Conservation (phyloP, 805 yeast genomes). For the Kazachstania africana region DNA sequence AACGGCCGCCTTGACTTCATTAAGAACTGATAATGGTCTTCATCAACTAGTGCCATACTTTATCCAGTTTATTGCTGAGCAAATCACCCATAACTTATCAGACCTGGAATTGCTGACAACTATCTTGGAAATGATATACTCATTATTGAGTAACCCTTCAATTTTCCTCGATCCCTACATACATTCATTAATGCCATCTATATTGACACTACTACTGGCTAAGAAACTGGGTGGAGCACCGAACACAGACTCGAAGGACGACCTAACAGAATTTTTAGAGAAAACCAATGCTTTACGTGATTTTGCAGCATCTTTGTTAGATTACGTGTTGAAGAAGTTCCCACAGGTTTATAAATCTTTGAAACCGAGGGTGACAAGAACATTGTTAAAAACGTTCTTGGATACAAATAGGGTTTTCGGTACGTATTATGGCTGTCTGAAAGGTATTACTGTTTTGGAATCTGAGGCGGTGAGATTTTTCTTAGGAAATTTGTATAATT, state of each 20-base stretch:
- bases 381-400: slow-evolving; percentile 79
- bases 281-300: slow-evolving; percentile 59
- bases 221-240: slow-evolving; percentile 61
- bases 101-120: slow-evolving; percentile 61
- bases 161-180: slow-evolving; percentile 90
- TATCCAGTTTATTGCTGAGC: slow-evolving; percentile 92
- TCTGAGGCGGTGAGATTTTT: slow-evolving; percentile 78
- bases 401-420: slow-evolving; percentile 77
- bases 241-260: slow-evolving; percentile 15
- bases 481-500: slow-evolving; percentile 71
- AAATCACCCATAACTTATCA: slow-evolving; percentile 76
- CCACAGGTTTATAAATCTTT: slow-evolving; percentile 81
- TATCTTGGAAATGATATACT: slow-evolving; percentile 80
- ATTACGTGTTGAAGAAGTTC: slow-evolving; percentile 65
- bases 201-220: slow-evolving; percentile 78
- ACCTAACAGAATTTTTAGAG: slow-evolving; percentile 26
- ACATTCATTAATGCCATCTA: slow-evolving; percentile 95
- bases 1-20: slow-evolving; percentile 72
- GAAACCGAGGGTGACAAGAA: slow-evolving; percentile 88
- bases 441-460: slow-evolving; percentile 76
- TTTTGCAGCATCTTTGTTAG: slow-evolving; percentile 73
- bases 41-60: slow-evolving; percentile 95
- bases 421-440: slow-evolving; percentile 84
- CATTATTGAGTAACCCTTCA: slow-evolving; percentile 70
- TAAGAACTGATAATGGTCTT: slow-evolving; percentile 86